phyloP scores from a whole-genome alignment of 2,329 filamentous ascomycete genomes.

The Huntiella abstrusa region DNA sequence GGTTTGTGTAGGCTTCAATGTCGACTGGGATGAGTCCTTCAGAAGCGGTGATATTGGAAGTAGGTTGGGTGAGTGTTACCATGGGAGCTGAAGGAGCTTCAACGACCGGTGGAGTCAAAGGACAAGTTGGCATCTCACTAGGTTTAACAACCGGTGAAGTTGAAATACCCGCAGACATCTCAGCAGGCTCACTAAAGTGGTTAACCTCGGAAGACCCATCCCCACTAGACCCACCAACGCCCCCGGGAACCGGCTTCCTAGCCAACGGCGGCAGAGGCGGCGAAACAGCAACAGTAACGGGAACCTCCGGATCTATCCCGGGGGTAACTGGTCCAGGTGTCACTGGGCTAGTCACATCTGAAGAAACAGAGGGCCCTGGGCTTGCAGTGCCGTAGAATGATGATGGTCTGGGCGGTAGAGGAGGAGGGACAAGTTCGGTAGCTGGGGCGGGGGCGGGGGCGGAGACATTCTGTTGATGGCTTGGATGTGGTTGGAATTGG shows the following conservation, averaged over 20 bases:
- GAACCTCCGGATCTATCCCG: too few species aligned
- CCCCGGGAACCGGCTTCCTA: too few species aligned
- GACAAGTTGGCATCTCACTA: too few species aligned
- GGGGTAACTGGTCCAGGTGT: background rate
- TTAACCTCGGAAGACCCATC: too few species aligned
- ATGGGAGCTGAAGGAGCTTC: background rate
- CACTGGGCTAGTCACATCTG: background rate
- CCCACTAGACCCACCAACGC: too few species aligned
- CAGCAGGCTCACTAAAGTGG: too few species aligned
- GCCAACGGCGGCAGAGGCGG: too few species aligned
- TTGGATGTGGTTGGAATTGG: background rate
- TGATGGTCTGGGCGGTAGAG: background rate
- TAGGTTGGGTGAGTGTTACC: background rate
- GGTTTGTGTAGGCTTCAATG: background rate
- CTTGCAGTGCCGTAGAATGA: background rate
- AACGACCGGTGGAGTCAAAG: too few species aligned
- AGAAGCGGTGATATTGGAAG: background rate
- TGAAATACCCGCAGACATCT: too few species aligned
- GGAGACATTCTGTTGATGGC: background rate
- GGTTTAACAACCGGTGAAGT: too few species aligned
- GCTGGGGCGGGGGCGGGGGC: background rate
- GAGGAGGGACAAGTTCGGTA: background rate
- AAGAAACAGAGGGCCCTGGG: background rate
- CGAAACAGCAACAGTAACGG: too few species aligned
- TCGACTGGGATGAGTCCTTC: slow-evolving; percentile 6